Percentiles rank a stretch among this genome's conserved stretches.
These are phyloP conservation scores for Perkinsus chesapeaki DNA, from an alignment of 169 alveolate species.

Conservation along the genomic window DNA sequence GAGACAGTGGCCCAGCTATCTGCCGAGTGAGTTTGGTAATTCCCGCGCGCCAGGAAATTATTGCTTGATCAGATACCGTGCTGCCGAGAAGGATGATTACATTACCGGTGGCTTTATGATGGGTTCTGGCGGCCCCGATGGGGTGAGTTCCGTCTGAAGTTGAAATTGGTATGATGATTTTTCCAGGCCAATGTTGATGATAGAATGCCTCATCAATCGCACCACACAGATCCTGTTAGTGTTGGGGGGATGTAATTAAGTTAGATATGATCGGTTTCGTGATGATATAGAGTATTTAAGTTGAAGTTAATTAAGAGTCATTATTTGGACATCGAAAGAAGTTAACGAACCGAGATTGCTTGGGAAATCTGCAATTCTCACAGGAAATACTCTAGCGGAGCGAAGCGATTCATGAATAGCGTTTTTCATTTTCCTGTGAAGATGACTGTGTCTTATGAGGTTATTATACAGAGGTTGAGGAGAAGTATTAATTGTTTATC, in stretches of 20 bases:
- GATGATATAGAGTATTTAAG: too few species aligned
- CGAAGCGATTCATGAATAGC: neutral
- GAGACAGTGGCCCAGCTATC: neutral
- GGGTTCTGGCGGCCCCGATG: neutral
- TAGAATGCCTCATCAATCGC: neutral
- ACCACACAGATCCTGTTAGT: neutral
- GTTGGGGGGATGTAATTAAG: neutral
- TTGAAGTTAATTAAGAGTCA: too few species aligned
- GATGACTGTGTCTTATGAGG: neutral
- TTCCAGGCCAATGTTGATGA: too few species aligned
- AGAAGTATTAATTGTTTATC: neutral
- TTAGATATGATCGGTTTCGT: neutral
- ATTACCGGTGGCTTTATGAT: neutral
- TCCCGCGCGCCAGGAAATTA: neutral
- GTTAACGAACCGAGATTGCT: too few species aligned
- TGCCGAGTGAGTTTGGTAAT: neutral
- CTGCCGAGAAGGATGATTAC: neutral
- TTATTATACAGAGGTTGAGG: neutral
- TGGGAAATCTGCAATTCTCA: too few species aligned
- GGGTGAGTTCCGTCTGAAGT: neutral
- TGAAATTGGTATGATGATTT: neutral
- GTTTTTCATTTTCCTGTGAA: neutral
- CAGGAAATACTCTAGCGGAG: neutral
- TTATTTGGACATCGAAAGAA: neutral
- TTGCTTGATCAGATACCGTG: neutral